A percentile compares a stretch with the other conserved stretches of the same genome.
These are phyloP conservation scores for Exophiala xenobiotica DNA, from an alignment of 2,329 filamentous ascomycete genomes.

Conservation along the genomic window DNA sequence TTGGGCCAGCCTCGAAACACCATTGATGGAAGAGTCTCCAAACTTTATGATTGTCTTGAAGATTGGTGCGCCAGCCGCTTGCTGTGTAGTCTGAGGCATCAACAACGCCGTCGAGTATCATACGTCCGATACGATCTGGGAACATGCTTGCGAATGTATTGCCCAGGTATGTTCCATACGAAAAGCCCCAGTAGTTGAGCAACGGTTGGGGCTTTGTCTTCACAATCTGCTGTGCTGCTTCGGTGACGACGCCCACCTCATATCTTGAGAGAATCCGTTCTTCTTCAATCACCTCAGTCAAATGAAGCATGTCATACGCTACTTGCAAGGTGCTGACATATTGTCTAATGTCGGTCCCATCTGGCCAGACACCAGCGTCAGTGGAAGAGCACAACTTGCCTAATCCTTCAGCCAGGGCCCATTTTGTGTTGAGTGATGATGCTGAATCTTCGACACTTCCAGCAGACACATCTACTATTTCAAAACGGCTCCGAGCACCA, in stretches of 20 bases:
- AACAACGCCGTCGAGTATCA: constrained; percentile 45
- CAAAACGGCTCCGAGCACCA: constrained; percentile 6
- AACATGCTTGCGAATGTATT: constrained; percentile 48
- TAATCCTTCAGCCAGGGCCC: constrained; percentile 24
- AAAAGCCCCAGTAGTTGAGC: constrained; percentile 53
- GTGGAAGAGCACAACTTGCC: constrained; percentile 23
- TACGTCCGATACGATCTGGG: constrained; percentile 41
- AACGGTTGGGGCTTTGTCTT: constrained; percentile 16
- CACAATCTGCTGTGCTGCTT: not conserved
- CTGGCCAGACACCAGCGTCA: constrained; percentile 25
- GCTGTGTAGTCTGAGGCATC: constrained; percentile 49
- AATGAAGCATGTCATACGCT: constrained; percentile 41
- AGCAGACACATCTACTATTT: constrained; percentile 9
- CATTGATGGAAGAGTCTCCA: constrained; percentile 54
- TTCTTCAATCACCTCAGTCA: constrained; percentile 4
- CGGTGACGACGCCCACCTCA: too few species aligned
- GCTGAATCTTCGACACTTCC: constrained; percentile 23
- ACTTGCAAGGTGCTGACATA: constrained; percentile 37
- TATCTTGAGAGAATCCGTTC: not conserved
- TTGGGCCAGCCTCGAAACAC: constrained; percentile 53
- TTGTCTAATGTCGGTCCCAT: constrained; percentile 32
- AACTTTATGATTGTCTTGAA: constrained; percentile 56
- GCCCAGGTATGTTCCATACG: constrained; percentile 49
- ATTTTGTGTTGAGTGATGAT: constrained; percentile 22
- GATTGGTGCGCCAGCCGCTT: constrained; percentile 49